Percentiles rank a stretch among this genome's conserved stretches.
Evolutionary conservation across 257 asterid genomes (phyloP).

Genomic region (Solanum stenotomum): DNA sequence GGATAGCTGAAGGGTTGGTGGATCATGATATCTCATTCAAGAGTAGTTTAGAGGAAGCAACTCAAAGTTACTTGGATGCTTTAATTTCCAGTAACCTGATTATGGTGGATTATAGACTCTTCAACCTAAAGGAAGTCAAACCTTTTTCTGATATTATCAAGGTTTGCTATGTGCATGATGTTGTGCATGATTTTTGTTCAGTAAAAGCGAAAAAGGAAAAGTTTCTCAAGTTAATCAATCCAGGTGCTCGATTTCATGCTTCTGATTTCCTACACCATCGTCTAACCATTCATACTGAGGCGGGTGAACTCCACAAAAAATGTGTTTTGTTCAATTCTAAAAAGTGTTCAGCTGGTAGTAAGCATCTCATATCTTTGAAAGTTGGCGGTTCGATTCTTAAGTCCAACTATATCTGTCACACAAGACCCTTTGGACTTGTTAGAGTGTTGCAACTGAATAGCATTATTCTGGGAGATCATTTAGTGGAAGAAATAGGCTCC

Average conservation of each 20-base stretch:
- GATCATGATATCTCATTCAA: neutral
- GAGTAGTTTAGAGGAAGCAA: neutral
- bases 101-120: neutral
- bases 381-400: neutral
- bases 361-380: neutral
- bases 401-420: neutral
- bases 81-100: slow-evolving; percentile 12
- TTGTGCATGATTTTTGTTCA: slow-evolving; percentile 3
- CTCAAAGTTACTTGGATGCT: slow-evolving; percentile 6
- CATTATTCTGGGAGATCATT: neutral
- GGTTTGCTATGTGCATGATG: slow-evolving; percentile 11
- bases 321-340: no score
- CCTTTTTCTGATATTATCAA: no score
- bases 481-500: neutral
- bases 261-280: no score
- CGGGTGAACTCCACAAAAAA: no score
- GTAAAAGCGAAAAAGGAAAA: slow-evolving; percentile 9
- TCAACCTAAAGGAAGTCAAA: no score
- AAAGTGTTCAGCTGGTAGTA: no score
- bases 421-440: neutral
- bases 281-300: no score
- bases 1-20: slow-evolving; percentile 28
- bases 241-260: no score
- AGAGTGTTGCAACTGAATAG: slow-evolving; percentile 11
- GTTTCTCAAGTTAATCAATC: no score